phyloP scores from a whole-genome alignment of 148 eudicot species.

The Rhododendron ferrugineum region DNA sequence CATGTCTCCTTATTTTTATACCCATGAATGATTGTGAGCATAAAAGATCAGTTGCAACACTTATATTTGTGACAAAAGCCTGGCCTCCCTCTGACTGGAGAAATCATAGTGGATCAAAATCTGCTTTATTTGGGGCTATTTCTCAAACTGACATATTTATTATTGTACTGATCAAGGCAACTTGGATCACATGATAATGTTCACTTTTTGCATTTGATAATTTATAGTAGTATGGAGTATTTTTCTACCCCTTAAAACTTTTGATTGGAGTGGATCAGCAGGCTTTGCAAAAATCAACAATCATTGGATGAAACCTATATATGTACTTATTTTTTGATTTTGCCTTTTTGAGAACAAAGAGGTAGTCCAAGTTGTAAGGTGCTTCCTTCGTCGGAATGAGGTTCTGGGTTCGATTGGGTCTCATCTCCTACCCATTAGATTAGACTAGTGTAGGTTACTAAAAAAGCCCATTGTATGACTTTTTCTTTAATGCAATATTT shows the following conservation, averaged over 20 bases:
- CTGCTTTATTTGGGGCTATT: neutral
- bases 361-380: no score
- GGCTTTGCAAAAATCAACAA: neutral
- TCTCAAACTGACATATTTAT: neutral
- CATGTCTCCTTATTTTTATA: neutral
- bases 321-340: no score
- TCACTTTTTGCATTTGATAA: neutral
- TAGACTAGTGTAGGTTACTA: no score
- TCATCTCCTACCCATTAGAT: no score
- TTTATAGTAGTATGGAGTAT: no score
- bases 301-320: neutral
- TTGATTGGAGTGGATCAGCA: neutral
- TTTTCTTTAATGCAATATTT: neutral
- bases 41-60: neutral
- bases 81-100: neutral
- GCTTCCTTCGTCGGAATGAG: no score
- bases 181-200: conserved; percentile 5
- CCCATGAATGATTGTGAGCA: conserved; percentile 8
- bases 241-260: neutral
- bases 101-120: neutral
- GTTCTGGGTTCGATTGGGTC: no score
- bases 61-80: neutral
- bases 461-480: no score
- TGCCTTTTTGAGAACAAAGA: no score
- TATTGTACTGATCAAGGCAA: neutral